These are phyloP conservation scores for Colletotrichum lini DNA, from an alignment of 2,329 filamentous ascomycete species.

Conservation along the genomic window DNA sequence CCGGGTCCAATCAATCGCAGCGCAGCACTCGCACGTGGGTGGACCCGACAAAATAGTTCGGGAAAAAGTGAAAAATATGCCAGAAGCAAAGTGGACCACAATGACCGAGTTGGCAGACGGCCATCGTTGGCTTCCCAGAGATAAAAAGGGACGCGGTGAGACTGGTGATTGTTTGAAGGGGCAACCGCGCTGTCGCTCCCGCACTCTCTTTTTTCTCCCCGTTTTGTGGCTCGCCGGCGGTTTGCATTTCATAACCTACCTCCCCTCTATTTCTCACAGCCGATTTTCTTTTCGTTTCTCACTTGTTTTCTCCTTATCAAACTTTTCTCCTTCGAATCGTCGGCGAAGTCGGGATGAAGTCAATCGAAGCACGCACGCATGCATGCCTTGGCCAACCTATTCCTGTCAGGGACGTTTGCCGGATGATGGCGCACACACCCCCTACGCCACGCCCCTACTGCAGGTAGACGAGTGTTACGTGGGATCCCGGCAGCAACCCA, in stretches of 20 bases:
- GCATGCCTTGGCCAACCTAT: slow-evolving; percentile 26
- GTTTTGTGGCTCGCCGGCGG: slow-evolving; percentile 11
- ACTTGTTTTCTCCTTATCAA: slow-evolving; percentile 24
- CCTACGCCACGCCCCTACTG: slow-evolving; percentile 25
- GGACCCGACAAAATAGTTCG: slow-evolving; percentile 40
- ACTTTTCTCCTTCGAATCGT: slow-evolving; percentile 15
- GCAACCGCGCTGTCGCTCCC: background rate
- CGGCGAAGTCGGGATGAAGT: slow-evolving; percentile 38
- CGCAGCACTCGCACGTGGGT: slow-evolving; percentile 43
- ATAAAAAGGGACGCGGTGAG: slow-evolving; percentile 41
- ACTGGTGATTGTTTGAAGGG: slow-evolving; percentile 1
- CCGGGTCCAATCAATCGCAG: slow-evolving; percentile 41
- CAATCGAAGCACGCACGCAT: slow-evolving; percentile 40
- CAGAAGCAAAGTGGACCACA: slow-evolving; percentile 37
- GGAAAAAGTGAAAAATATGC: slow-evolving; percentile 13
- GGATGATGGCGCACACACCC: slow-evolving; percentile 14
- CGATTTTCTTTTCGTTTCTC: background rate
- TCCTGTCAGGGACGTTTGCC: slow-evolving; percentile 33
- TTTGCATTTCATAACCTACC: slow-evolving; percentile 11
- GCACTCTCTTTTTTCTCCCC: background rate
- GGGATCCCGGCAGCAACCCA: slow-evolving; percentile 40
- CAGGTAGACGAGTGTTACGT: slow-evolving; percentile 39
- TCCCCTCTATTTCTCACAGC: background rate
- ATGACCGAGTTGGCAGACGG: slow-evolving; percentile 29
- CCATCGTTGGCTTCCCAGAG: slow-evolving; percentile 26